A percentile compares a stretch with the other conserved stretches of the same genome.
Evolutionary conservation across 2,329 filamentous ascomycete species (phyloP).

Genomic region (Colletotrichum spaethianum): DNA sequence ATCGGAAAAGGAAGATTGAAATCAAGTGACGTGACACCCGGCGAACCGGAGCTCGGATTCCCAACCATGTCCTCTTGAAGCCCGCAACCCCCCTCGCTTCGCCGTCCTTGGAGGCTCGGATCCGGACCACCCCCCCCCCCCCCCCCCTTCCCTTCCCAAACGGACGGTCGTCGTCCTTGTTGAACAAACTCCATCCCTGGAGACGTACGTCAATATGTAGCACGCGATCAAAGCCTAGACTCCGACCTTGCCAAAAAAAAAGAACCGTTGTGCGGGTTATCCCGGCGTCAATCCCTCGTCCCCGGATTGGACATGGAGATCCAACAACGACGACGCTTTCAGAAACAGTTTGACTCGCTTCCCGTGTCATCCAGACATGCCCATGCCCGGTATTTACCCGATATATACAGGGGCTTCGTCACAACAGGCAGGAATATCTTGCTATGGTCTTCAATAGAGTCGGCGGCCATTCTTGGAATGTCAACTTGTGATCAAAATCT

Average conservation of each 20-base stretch:
- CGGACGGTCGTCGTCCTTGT: no score
- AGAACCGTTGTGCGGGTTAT: neutral
- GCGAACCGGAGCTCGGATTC: neutral
- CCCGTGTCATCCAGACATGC: constrained; percentile 23
- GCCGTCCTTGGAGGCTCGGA: neutral
- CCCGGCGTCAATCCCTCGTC: neutral
- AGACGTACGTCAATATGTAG: neutral
- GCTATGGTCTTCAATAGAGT: neutral
- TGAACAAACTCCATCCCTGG: neutral
- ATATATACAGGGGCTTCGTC: neutral
- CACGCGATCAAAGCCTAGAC: neutral
- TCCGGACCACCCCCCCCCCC: no score
- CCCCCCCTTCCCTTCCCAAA: no score
- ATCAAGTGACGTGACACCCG: neutral
- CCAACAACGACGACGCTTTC: neutral
- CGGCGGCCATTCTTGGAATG: neutral
- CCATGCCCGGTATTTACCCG: neutral
- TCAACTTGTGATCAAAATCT: neutral
- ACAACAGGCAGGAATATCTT: neutral
- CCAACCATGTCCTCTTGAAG: neutral
- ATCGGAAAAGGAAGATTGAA: neutral
- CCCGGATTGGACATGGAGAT: neutral
- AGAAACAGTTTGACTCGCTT: constrained; percentile 30
- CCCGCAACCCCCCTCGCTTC: neutral
- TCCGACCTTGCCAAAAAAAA: neutral